Percentiles rank a stretch among this genome's conserved stretches.
Evolutionary conservation across 1,284 basidiomycete genomes (phyloP).

Genomic region (Microbotryum scabiosae): DNA sequence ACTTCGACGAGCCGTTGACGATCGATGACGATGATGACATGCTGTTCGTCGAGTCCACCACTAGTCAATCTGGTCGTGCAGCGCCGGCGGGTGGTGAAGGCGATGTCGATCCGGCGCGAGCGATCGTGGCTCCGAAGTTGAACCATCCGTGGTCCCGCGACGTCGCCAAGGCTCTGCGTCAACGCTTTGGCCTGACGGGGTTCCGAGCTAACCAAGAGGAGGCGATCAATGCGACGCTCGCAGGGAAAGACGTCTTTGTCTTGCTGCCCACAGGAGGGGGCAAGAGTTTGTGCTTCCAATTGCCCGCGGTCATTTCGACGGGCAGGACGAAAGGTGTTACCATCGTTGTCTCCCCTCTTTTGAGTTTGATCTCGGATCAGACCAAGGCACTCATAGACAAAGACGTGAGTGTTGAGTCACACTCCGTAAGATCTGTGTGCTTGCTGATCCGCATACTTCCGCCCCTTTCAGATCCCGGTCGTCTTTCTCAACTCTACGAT

Average conservation of each 20-base stretch:
- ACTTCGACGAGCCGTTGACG: neutral
- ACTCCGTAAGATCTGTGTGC: neutral
- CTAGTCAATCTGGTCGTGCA: neutral
- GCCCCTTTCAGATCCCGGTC: constrained; percentile 54
- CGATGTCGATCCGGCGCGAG: neutral
- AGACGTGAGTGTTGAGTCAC: constrained; percentile 12
- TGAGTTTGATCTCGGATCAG: constrained; percentile 88
- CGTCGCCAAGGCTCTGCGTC: constrained; percentile 54
- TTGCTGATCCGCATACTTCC: neutral
- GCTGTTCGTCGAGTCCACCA: neutral
- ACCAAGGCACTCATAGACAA: constrained; percentile 58
- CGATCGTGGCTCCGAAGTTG: neutral
- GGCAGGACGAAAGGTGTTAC: constrained; percentile 75
- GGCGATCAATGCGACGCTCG: constrained; percentile 72
- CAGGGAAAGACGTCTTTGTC: constrained; percentile 80
- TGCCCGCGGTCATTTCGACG: constrained; percentile 71
- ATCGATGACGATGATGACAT: constrained; percentile 2
- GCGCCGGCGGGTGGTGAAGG: neutral
- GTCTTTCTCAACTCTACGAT: constrained; percentile 62
- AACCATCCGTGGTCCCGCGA: constrained; percentile 49
- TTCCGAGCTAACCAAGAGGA: constrained; percentile 83
- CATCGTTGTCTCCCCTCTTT: constrained; percentile 80
- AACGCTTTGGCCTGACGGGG: constrained; percentile 56
- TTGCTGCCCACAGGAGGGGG: constrained; percentile 97
- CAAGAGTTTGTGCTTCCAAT: constrained; percentile 75